These are phyloP conservation scores for Suhomyces canberraensis DNA, from an alignment of 805 yeast species.

Conservation along the genomic window DNA sequence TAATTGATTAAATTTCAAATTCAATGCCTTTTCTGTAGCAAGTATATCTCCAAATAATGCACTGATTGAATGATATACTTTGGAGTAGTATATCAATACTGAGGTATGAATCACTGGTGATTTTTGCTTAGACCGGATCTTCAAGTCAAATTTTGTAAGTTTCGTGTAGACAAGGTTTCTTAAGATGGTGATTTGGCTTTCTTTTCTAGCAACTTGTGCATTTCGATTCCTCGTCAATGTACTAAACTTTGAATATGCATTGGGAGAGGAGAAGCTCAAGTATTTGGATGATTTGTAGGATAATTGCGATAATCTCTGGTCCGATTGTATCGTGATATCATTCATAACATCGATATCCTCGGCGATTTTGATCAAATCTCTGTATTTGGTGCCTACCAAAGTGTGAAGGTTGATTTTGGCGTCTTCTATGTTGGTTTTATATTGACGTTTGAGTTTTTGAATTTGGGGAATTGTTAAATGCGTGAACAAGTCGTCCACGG, in stretches of 20 bases:
- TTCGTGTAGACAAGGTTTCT: constrained; percentile 28
- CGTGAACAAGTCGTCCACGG: constrained; percentile 35
- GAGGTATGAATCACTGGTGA: constrained; percentile 24
- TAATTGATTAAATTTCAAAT: constrained; percentile 15
- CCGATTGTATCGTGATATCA: constrained; percentile 17
- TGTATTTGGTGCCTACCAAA: constrained; percentile 39
- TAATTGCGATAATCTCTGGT: constrained; percentile 25
- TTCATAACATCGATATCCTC: constrained; percentile 38
- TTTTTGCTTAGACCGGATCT: constrained; percentile 11
- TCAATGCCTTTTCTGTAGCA: constrained; percentile 9
- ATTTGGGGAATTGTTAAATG: constrained; percentile 31
- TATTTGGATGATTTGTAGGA: constrained; percentile 30
- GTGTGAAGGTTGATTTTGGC: constrained; percentile 34
- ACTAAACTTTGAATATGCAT: constrained; percentile 19
- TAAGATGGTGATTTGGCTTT: constrained; percentile 23
- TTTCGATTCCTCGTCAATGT: constrained; percentile 13
- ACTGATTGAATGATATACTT: constrained; percentile 32
- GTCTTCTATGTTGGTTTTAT: constrained; percentile 21
- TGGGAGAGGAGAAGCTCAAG: constrained; percentile 21
- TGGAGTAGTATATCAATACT: constrained; percentile 28
- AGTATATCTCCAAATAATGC: constrained; percentile 19
- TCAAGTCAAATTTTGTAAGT: constrained; percentile 29
- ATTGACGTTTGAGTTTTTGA: constrained; percentile 27
- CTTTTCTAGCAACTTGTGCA: constrained; percentile 16
- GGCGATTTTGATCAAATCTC: constrained; percentile 43